Base-by-base conservation (phyloP, 768 basidiomycete species). In the Pisolithus albus region DNA sequence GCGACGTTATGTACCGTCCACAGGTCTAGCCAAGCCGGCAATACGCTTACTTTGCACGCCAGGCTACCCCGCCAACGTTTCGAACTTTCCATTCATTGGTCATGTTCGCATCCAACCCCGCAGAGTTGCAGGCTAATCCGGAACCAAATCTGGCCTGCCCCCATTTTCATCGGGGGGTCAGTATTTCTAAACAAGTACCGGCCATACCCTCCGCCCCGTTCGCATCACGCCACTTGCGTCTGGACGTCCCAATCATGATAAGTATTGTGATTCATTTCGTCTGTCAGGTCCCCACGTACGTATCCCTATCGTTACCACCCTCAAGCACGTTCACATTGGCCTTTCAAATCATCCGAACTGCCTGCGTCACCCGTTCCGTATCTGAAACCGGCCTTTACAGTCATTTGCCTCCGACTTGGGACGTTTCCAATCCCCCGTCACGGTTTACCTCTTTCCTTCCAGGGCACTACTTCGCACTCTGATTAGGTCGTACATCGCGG, bases 181-280 rank as follows among this genome's bases (percentile, higher is more conserved):
- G 43, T 45, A 13, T 30, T 28, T 1, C 43, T 45, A 24, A 13
- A 43, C 23, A 24, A 37, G 15, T 32, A 46, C 18, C 41, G 41
- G 43, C 13, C 9, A 4, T 45, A 47, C 62, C 63, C 64, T 66
- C 62, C 62, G 62, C 64, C 64, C 64, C 62, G 19, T 34, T 57
- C 64, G 64, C 58, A 58, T 56, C 59, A 55, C 16, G 40, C 43
- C 43, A 45, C 26, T 45, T 30, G 24, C 23, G 24, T 24, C 16
- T 10, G 16, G 21, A 26, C 15, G 16, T 24, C 43, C 24, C 15
- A 45, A 45, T 45, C 26, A 18, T 13, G 16, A 45, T 45, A 34
- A 34, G 34, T 5, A 13, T 5, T 5, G 11, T 34, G 13, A 5
- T 43, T 45, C 43, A 45, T 45, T 45, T 26, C 28, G 23, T 16